A percentile compares a stretch with the other conserved stretches of the same genome.
Evolutionary conservation across 2,329 filamentous ascomycete genomes (phyloP).

Genomic region (Aspergillus tanneri): DNA sequence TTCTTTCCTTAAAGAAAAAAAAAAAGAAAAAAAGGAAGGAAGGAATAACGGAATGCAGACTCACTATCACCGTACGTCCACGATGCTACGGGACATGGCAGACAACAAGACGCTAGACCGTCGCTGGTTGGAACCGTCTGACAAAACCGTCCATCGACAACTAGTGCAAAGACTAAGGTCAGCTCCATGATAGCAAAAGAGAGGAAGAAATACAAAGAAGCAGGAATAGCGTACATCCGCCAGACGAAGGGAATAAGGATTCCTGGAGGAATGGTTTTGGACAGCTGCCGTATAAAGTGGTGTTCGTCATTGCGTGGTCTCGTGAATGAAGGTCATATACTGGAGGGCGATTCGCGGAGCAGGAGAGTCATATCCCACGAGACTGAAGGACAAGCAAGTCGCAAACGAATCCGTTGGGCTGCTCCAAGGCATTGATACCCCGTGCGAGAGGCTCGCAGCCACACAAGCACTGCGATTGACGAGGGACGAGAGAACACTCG

Average conservation of each 20-base stretch:
- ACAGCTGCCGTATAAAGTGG: constrained; percentile 53
- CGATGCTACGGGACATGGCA: constrained; percentile 84
- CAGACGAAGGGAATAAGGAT: constrained; percentile 56
- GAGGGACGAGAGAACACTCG: background rate
- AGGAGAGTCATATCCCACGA: constrained; percentile 17
- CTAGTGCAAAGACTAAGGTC: constrained; percentile 43
- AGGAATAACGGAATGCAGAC: constrained; percentile 1
- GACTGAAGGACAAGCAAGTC: background rate
- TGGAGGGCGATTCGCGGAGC: constrained; percentile 9
- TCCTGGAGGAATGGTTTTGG: constrained; percentile 68
- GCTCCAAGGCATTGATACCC: constrained; percentile 16
- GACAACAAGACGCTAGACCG: constrained; percentile 66
- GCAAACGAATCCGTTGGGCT: background rate
- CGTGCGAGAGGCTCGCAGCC: constrained; percentile 22
- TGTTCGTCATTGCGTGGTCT: constrained; percentile 23
- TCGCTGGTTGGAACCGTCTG: constrained; percentile 45
- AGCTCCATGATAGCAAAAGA: constrained; percentile 29
- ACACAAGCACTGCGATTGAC: constrained; percentile 16
- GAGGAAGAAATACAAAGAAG: background rate
- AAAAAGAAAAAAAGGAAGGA: background rate
- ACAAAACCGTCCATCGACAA: constrained; percentile 62
- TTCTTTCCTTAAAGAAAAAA: too few relatives aligned
- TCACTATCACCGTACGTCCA: constrained; percentile 66
- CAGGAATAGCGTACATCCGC: constrained; percentile 61
- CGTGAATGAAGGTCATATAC: constrained; percentile 1